Conservation (phyloP, 2,329 filamentous ascomycete genomes). For the Ceratocystis eucalypticola region DNA sequence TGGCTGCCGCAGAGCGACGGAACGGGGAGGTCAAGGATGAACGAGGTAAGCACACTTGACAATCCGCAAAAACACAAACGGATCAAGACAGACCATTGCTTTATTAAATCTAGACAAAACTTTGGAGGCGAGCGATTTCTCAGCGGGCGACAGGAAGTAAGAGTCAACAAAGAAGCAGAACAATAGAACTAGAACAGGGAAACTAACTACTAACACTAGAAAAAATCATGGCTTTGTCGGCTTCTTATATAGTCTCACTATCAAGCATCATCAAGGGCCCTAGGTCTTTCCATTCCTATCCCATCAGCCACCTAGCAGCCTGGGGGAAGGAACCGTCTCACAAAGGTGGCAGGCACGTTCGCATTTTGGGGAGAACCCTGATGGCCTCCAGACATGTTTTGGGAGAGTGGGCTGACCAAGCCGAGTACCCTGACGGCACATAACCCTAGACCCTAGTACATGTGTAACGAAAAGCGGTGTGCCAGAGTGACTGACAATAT, state of each 20-base stretch:
- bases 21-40: neutral
- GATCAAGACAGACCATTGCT: neutral
- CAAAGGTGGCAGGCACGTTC: neutral
- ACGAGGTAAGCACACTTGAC: neutral
- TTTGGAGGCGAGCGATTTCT: neutral
- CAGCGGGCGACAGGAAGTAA: neutral
- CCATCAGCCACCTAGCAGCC: neutral
- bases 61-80: neutral
- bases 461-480: neutral
- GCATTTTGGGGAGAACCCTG: neutral
- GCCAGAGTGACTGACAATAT: neutral
- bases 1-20: neutral
- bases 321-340: neutral
- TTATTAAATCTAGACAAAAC: neutral
- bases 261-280: no score
- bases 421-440: neutral
- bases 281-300: neutral
- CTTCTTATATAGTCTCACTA: no score
- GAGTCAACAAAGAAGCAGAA: neutral
- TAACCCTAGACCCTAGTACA: neutral
- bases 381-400: neutral
- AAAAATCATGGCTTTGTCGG: no score
- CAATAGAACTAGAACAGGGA: neutral
- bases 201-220: neutral
- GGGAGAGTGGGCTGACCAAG: neutral